These are phyloP conservation scores for Neonectria punicea DNA, from an alignment of 2,329 filamentous ascomycete species.

Conservation along the genomic window DNA sequence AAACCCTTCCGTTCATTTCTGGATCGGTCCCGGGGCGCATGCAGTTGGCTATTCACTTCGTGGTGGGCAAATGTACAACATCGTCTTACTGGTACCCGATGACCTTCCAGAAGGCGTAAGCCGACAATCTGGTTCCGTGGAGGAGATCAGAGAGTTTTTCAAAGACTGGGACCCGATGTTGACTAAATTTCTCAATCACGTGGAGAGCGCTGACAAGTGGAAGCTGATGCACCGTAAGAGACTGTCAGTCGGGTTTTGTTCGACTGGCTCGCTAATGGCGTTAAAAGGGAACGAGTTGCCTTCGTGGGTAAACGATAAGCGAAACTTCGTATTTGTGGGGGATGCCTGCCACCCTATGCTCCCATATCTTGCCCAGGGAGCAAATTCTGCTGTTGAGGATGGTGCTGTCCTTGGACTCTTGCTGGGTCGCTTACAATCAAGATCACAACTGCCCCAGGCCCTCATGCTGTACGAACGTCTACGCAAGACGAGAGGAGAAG, in stretches of 20 bases:
- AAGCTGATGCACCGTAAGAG: constrained; percentile 67
- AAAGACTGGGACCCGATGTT: constrained; percentile 72
- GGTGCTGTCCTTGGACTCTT: constrained; percentile 72
- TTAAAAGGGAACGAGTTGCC: constrained; percentile 59
- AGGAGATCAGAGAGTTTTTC: constrained; percentile 71
- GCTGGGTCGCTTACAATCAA: constrained; percentile 60
- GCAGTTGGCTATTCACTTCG: constrained; percentile 71
- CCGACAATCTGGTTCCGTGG: constrained; percentile 62
- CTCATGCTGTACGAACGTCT: constrained; percentile 57
- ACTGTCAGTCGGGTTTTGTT: too few species aligned
- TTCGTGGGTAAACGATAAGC: constrained; percentile 63
- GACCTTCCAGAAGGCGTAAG: constrained; percentile 65
- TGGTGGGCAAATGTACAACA: constrained; percentile 69
- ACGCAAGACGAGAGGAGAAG: constrained; percentile 59
- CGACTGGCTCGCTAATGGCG: background rate
- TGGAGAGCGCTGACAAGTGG: constrained; percentile 74
- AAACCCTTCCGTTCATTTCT: constrained; percentile 66
- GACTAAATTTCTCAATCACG: constrained; percentile 55
- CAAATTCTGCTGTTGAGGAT: constrained; percentile 75
- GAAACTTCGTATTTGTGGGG: constrained; percentile 64
- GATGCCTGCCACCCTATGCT: constrained; percentile 74
- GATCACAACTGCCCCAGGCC: constrained; percentile 57
- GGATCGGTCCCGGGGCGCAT: constrained; percentile 71
- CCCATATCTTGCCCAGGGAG: constrained; percentile 72
- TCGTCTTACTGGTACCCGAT: constrained; percentile 74